Conservation (phyloP, 768 basidiomycete species). For the Sporobolomyces roseus region DNA sequence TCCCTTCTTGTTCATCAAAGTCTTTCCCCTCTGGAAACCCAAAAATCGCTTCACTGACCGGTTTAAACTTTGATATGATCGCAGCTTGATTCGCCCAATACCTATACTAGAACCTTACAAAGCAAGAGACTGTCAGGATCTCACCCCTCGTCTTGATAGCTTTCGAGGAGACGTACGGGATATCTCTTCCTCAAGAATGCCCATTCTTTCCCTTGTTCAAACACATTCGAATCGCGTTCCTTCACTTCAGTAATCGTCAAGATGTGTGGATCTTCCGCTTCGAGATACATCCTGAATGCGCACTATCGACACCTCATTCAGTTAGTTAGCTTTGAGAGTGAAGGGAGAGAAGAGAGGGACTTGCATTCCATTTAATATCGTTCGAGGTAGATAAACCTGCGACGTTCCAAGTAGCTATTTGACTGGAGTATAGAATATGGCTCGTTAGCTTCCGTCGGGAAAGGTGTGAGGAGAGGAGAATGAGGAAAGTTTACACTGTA, state of each 20-base stretch:
- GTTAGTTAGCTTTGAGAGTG: no score
- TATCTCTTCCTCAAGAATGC: slow-evolving; percentile 24
- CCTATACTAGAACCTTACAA: slow-evolving; percentile 18
- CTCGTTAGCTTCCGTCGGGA: no score
- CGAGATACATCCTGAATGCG: slow-evolving; percentile 77
- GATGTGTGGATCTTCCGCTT: slow-evolving; percentile 79
- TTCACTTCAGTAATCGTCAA: slow-evolving; percentile 74
- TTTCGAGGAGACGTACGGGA: not conserved
- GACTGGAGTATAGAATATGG: no score
- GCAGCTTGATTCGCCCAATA: slow-evolving; percentile 57
- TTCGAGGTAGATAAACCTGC: slow-evolving; percentile 63
- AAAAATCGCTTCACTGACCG: slow-evolving; percentile 50
- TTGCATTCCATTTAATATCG: slow-evolving; percentile 16
- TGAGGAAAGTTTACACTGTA: no score
- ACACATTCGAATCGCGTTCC: not conserved
- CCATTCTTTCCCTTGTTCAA: not conserved
- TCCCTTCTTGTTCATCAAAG: slow-evolving; percentile 15
- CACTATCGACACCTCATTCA: no score
- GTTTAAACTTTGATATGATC: slow-evolving; percentile 69
- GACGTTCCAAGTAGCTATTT: slow-evolving; percentile 74
- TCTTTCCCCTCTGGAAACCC: slow-evolving; percentile 29
- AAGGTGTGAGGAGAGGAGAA: no score
- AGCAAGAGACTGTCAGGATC: not conserved
- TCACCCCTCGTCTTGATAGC: not conserved
- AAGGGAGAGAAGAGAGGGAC: not conserved